Base-by-base conservation (phyloP, 371 early-diverging fungal species). In the Mortierella sp. region DNA sequence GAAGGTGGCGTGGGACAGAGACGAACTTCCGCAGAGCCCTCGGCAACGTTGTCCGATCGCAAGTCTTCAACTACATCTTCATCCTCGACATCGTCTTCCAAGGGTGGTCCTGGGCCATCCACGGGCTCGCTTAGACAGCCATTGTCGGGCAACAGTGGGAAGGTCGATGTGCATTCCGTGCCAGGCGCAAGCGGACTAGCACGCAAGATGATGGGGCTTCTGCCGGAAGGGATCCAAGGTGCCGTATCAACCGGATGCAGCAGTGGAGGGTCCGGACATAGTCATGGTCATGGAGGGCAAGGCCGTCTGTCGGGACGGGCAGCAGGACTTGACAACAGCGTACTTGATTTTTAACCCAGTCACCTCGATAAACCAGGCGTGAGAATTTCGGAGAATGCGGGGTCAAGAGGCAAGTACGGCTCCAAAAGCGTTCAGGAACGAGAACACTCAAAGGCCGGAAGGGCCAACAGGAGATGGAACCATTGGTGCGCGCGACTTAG, bases 1-100 rank as follows among this genome's bases (percentile, higher is more conserved):
- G 97, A 97, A 68, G 93, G 93, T 39, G 92, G 92, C 8, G 87
- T 91, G 2, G 85, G 86, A 10, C 91, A 91, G 46, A 80, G 92
- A 31, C 84, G 91, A 28, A 85, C 88, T 0, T 82, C 86, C 22
- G 57, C 67, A 28, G 68, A 74, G 17, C 57, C 74, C 2, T 67
- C 67, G 0, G 24, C 53, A 0, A 49, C 71, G 3, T 22, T 72
- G 48, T 60, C 72, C 0, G 57, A 66, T 19, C 62, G 72, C 27
- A 74, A 67, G 56, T 48, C 59, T 1, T 16, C 65, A 8, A 34
- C 65, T 0, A 45, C 66, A 22, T 37, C 55, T 0, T 48, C 63
- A 22, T 67, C 67, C 14, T 44, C 61, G 16, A 41, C 63, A 3
- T 50, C 57, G 6, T 48, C 52, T 29, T 60, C 61, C 9, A 53